Evolutionary conservation across 1,284 basidiomycete species (phyloP), one percentile per base, ranked within the genome.

Genomic region (Marasmius oreades): DNA sequence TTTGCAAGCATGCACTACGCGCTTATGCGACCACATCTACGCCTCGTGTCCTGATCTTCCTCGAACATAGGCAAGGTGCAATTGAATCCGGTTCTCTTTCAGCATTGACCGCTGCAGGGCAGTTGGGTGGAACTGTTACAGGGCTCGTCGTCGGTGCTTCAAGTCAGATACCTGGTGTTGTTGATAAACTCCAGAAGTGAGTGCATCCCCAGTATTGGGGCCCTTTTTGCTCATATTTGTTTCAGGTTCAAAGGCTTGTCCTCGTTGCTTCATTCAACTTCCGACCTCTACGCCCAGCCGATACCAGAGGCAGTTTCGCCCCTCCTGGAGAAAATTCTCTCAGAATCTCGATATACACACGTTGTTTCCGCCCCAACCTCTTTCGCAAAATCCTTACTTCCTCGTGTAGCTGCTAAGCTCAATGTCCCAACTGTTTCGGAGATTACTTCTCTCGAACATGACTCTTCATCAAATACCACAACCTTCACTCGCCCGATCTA

Each of bases 401-500:
- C 97, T 43, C 92, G 97, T 64, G 86, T 96, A 23, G 92, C 95
- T 4, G 95, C 93, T 20, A 79, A 79, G 58, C 84, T 99, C 42
- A 90, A 96, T 71, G 84, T 88, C 26, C 91, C 92, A 10, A 84
- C 86, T 63, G 84, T 99, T 61, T 95, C 95, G 52, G 97, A 99
- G 74, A 88, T 99, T 63, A 92, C 82, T 8, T 88, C 86, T 16
- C 74, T 97, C 66, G 82, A 85, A 48, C 88, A 98, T 66, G 88
- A 97, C 66, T 66, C 77, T 33, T 69, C 81, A 2, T 85, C 86
- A 51, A 86, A 88, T 68, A 83, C 75, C 69, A 84, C 89, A 18
- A 89, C 84, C 4, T 98, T 97, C 73, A 85, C 91, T 8, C 90
- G 96, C 46, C 95, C 94, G 46, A 97, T 99, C 70, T 99, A 99